Evolutionary conservation across 257 asterid genomes (phyloP), one percentile per base, ranked within the genome.

Genomic region (Salvia miltiorrhiza): DNA sequence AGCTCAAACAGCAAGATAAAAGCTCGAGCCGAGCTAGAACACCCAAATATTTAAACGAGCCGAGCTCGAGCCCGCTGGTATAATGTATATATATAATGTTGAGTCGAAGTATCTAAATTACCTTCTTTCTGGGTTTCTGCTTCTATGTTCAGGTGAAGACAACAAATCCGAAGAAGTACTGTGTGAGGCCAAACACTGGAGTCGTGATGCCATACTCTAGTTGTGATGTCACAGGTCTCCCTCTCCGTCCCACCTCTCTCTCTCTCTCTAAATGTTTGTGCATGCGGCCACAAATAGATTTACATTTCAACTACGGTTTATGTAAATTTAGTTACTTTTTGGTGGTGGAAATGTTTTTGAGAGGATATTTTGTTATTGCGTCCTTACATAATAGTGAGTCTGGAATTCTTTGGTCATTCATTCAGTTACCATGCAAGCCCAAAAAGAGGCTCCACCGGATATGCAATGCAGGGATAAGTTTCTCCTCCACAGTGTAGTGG

Each of bases 371-470:
- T 26, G 45, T 49, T 39, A n/a, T n/a, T n/a, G n/a, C n/a, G n/a
- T n/a, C n/a, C n/a, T n/a, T n/a, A n/a, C n/a, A n/a, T n/a, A n/a
- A n/a, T n/a, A n/a, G n/a, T n/a, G n/a, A n/a, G n/a, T n/a, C n/a
- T n/a, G 67, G 72, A 59, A 9, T 61, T 49, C 50, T 21, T 77
- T 54, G 50, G 72, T 48, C 57, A 49, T 73, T 54, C 32, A 17
- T 74, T n/a, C 62, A 89, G 96, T 89, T 56, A 86, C 87, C 1
- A 89, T 89, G 96, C 96, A 89, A 85, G 90, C 96, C 58, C 96
- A 89, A 75, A 85, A 74, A 70, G 96, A 86, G 81, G 82, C 87
- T 74, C 96, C 96, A 5, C 70, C 85, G 0, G 96, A 86, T 50
- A 78, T 88, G 88, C 86, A 84, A 78, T 86, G 96, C 83, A 83